A percentile compares a stretch with the other conserved stretches of the same genome.
Evolutionary conservation across 495 filamentous ascomycete genomes (phyloP).

Genomic region (Talaromyces stipitatus): DNA sequence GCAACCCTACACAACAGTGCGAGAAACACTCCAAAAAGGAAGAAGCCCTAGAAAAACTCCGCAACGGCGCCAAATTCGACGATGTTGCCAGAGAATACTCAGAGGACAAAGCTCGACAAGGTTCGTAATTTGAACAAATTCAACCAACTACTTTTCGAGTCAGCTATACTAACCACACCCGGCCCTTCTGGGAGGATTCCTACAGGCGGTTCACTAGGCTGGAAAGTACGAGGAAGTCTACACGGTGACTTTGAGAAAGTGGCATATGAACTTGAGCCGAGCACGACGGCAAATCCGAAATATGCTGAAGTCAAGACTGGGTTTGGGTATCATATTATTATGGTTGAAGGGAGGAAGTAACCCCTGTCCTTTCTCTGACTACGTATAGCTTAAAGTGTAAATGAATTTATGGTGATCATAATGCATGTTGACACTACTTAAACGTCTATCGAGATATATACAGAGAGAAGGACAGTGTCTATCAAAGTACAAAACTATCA

Average conservation of each 20-base stretch:
- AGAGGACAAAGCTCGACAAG: constrained; percentile 82
- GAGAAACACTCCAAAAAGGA: constrained; percentile 86
- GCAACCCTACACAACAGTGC: constrained; percentile 46
- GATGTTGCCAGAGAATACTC: constrained; percentile 81
- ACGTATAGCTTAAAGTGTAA: too few relatives aligned
- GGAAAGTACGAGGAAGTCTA: constrained; percentile 70
- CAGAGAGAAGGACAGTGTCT: not conserved
- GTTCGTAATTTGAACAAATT: constrained; percentile 32
- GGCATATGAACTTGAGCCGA: constrained; percentile 71
- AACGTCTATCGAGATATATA: not conserved
- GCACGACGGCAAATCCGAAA: constrained; percentile 67
- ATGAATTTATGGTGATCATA: too few relatives aligned
- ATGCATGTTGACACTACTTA: too few relatives aligned
- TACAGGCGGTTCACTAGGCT: constrained; percentile 71
- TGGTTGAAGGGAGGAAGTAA: constrained; percentile 71
- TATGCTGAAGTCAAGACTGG: constrained; percentile 75
- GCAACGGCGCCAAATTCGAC: constrained; percentile 74
- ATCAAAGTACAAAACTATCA: not conserved
- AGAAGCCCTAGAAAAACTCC: constrained; percentile 72
- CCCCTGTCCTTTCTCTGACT: constrained; percentile 3
- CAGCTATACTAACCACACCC: not conserved
- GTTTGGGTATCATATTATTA: constrained; percentile 90
- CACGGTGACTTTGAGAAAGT: constrained; percentile 72
- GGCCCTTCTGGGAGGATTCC: not conserved
- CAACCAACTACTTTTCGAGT: not conserved